Conservation (phyloP, 306 rosid genomes). For the Fragaria nilgerrensis region DNA sequence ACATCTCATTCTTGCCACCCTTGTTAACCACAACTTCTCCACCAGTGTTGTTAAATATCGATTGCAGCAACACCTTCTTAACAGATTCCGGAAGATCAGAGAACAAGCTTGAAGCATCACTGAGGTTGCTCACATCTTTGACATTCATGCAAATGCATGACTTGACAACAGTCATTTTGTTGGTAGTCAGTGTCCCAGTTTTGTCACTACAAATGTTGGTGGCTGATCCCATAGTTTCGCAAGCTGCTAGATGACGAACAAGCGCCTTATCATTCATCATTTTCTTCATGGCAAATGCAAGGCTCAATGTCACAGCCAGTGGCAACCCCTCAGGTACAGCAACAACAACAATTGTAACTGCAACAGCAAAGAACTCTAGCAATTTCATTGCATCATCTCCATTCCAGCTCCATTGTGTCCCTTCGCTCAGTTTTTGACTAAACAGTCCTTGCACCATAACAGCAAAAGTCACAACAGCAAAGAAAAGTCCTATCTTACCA, state of each 20-base stretch:
- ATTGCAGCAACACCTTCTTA: constrained; percentile 57
- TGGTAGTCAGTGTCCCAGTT: constrained; percentile 93
- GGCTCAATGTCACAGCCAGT: constrained; percentile 90
- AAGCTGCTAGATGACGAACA: constrained; percentile 94
- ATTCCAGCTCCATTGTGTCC: constrained; percentile 62
- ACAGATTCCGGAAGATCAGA: constrained; percentile 65
- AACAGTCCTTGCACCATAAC: constrained; percentile 78
- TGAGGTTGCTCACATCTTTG: constrained; percentile 43
- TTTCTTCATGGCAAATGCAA: constrained; percentile 97
- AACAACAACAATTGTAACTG: constrained; percentile 92
- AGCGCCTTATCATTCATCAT: constrained; percentile 99
- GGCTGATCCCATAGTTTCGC: constrained; percentile 98
- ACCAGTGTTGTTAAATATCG: constrained; percentile 84
- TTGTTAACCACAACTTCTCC: constrained; percentile 87
- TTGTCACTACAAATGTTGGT: constrained; percentile 93
- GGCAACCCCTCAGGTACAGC: constrained; percentile 99
- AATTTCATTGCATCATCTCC: constrained; percentile 80
- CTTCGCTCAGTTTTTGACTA: constrained; percentile 54
- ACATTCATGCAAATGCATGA: constrained; percentile 78
- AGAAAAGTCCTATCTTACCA: constrained; percentile 88
- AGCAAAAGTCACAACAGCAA: constrained; percentile 78
- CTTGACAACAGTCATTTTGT: constrained; percentile 92
- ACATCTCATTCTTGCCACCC: constrained; percentile 64
- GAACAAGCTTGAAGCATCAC: constrained; percentile 43
- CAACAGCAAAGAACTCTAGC: constrained; percentile 85